Evolutionary conservation across 306 rosid genomes (phyloP), one percentile per base, ranked within the genome.

Genomic region (Trichosanthes cucumerina): DNA sequence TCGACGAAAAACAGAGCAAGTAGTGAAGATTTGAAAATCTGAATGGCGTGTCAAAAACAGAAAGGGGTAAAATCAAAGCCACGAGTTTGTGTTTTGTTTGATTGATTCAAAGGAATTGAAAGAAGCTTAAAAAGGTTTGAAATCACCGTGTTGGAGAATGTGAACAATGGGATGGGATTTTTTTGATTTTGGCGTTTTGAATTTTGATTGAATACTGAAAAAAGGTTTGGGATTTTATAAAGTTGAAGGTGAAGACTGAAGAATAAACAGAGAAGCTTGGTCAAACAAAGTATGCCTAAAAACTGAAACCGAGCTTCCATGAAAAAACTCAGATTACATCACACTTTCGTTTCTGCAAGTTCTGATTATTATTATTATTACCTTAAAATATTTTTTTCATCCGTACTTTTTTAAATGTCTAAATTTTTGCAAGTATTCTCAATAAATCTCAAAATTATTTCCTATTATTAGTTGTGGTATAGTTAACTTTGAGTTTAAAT

Each of bases 71-170:
- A 47, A 73, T 71, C 81, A 88, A 88, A 80, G 18, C 33, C 96
- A 90, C 88, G 89, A 87, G 86, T 9, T 24, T 56, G 70, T 23
- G 2, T 33, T 31, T 34, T 34, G 46, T 78, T 91, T 84, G 90
- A 89, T 47, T 65, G 31, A 82, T 88, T 94, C 96, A 92, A 92
- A 84, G 87, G 9, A 6, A 80, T 66, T 1, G 80, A 24, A 81
- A 53, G 69, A 11, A 68, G 63, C 33, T 28, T 28, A 28, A 28
- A 28, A 46, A 82, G 68, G 64, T 39, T 66, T 18, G 6, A 38
- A 39, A 4, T 4, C 12, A n/a, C 14, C 13, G 62, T 8, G 33
- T 57, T 36, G 72, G 14, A 12, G 14, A 64, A 64, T 64, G 72
- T 15, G 72, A 64, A 64, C 46, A 18, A 11, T 64, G 15, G 46